Conservation (phyloP, 1,139 yeast genomes). For the Debaryomyces udenii region DNA sequence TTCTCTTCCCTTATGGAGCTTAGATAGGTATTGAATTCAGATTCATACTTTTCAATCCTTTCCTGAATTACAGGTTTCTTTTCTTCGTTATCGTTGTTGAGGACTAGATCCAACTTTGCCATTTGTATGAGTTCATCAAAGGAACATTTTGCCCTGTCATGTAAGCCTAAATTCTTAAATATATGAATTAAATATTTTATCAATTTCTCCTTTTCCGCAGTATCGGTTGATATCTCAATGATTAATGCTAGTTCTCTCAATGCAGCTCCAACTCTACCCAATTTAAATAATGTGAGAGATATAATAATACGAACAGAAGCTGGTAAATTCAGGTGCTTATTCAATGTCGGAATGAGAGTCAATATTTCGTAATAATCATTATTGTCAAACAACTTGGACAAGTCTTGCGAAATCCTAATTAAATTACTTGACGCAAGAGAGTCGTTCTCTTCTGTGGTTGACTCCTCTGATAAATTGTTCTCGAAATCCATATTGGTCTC, state of each 20-base stretch:
- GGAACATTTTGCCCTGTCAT: constrained; percentile 16
- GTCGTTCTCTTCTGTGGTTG: constrained; percentile 5
- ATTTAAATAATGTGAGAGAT: constrained; percentile 25
- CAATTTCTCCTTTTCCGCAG: constrained; percentile 19
- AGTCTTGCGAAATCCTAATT: constrained; percentile 11
- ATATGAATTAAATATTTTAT: constrained; percentile 20
- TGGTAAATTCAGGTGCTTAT: constrained; percentile 11
- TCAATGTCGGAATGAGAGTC: constrained; percentile 13
- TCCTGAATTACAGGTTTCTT: constrained; percentile 4
- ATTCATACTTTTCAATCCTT: constrained; percentile 10
- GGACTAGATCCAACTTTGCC: constrained; percentile 12
- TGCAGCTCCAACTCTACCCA: constrained; percentile 31
- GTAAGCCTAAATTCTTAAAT: constrained; percentile 21
- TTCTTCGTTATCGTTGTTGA: constrained; percentile 7
- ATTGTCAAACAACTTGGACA: constrained; percentile 11
- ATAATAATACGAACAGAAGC: constrained; percentile 18
- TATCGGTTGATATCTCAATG: constrained; percentile 27
- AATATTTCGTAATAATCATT: constrained; percentile 14
- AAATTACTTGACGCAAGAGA: constrained; percentile 8
- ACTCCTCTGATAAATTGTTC: constrained; percentile 5
- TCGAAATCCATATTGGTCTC: not conserved
- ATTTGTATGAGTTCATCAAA: constrained; percentile 18
- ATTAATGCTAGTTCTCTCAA: constrained; percentile 31
- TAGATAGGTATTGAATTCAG: constrained; percentile 6
- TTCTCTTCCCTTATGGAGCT: not conserved